Base-by-base conservation (phyloP, 164 flowering plant species). In the Magnolia officinalis region DNA sequence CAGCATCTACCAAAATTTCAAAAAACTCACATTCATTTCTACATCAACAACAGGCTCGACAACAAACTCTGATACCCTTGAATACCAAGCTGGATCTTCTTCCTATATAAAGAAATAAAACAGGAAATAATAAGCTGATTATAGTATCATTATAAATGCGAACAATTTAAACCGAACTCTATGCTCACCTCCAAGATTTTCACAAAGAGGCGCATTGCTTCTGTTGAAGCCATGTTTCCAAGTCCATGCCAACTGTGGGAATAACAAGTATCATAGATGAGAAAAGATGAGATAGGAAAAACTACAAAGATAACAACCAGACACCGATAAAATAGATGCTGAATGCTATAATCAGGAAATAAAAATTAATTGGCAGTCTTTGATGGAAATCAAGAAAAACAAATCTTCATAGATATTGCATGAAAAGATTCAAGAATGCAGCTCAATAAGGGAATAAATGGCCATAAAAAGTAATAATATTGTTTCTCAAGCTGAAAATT, bases 161-260 rank as follows among this genome's bases (percentile, higher is more conserved):
- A 49, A 67, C 52, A 59, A 67, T 18, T 75, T 70, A 73, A 49
- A 69, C 37, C 1, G n/a, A 14, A 18, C 50, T 13, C 31, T 37
- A 55, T 8, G 2, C 65, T 55, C 55, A 96, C 99, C 99, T 96
- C 99, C 81, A 96, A 83, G 78, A 96, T 91, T 87, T 96, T 96
- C 77, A 96, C 99, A 87, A 96, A 96, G 69, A 96, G 95, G 37
- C 99, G 98, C 99, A 96, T 96, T 59, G 99, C 98, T 84, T 96
- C 99, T 50, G 93, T 83, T 66, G 96, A 79, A 76, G 92, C 86
- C 97, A 95, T 96, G 83, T 87, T 89, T 74, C 92, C 98, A 80
- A 96, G 98, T 75, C 88, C 92, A 80, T 89, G 82, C 99, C 99
- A 96, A 79, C 99, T 94, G 92, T 72, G 81, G n/a, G 73, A 37